These are phyloP conservation scores for Panus rudis DNA, from an alignment of 768 basidiomycete genomes.

Conservation along the genomic window DNA sequence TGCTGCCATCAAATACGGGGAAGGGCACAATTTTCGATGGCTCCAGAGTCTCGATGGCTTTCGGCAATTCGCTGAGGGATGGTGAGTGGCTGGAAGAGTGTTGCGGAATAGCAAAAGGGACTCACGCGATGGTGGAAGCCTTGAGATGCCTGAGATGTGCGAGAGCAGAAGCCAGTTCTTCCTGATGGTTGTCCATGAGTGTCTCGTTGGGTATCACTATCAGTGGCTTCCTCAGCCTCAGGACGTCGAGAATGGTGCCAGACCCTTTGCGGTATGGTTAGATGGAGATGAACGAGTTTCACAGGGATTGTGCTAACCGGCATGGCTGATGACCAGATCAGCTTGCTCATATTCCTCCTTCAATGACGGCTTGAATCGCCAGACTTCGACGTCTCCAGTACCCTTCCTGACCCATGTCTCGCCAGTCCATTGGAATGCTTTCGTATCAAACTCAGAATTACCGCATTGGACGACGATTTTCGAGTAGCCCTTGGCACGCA, in stretches of 20 bases:
- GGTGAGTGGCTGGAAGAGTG: background rate
- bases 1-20: conserved; percentile 59
- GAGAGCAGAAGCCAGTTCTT: conserved; percentile 74
- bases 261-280: conserved; percentile 53
- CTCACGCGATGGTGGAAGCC: conserved; percentile 54
- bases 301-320: conserved; percentile 47
- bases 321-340: conserved; percentile 87
- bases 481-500: conserved; percentile 50
- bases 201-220: conserved; percentile 88
- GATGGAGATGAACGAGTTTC: background rate
- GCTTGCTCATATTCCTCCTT: conserved; percentile 55
- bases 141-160: conserved; percentile 49
- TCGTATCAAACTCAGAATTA: conserved; percentile 44
- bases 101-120: conserved; percentile 6
- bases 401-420: conserved; percentile 16
- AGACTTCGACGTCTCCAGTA: conserved; percentile 45
- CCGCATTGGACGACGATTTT: conserved; percentile 74
- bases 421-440: conserved; percentile 19
- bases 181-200: conserved; percentile 89
- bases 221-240: conserved; percentile 67
- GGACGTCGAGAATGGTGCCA: conserved; percentile 87
- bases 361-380: conserved; percentile 71
- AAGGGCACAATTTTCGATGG: conserved; percentile 43
- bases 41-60: conserved; percentile 46
- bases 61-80: conserved; percentile 42